Base-by-base conservation (phyloP, 169 alveolate species). In the Haemoproteus tartakovskyi region DNA sequence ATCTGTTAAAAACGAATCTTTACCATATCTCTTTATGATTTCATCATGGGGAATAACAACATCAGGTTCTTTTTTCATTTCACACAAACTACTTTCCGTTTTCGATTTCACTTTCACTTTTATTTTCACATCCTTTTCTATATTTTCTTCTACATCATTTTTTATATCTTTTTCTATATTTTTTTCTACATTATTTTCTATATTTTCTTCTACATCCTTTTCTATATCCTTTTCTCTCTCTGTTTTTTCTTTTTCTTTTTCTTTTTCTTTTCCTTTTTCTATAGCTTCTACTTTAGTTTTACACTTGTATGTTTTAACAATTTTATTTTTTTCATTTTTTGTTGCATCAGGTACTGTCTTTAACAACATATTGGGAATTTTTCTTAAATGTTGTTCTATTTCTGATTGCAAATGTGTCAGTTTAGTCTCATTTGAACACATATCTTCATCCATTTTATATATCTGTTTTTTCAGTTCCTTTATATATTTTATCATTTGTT, bases 21-120 rank as follows among this genome's bases (percentile, higher is more conserved):
- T 74, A 33, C 57, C 62, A 47, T 56, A 74, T 29, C 36, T 57
- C 46, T 74, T 74, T 74, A 74, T 27, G 36, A 74, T 74, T 12
- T 74, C 33, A 56, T 74, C 84, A 74, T 74, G 84, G 1, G 84
- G 45, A 21, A 45, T 47, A 16, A 74, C 8, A 24, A 48, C 41
- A 8, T 3, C 22, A 33, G 41, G 27, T 0, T 19, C 63, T 19
- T 41, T 45, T 18, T 26, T 26, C 8, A 30, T 54, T n/a, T 26
- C 3, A 2, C n/a, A n/a, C n/a, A n/a, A n/a, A n/a, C n/a, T n/a
- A n/a, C n/a, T n/a, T n/a, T n/a, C n/a, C n/a, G n/a, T n/a, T n/a
- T n/a, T n/a, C n/a, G n/a, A n/a, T n/a, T n/a, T n/a, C n/a, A n/a
- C n/a, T n/a, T n/a, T n/a, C n/a, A n/a, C n/a, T n/a, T n/a, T n/a